phyloP scores from a whole-genome alignment of 495 filamentous ascomycete genomes.

The Neurospora hispaniola region DNA sequence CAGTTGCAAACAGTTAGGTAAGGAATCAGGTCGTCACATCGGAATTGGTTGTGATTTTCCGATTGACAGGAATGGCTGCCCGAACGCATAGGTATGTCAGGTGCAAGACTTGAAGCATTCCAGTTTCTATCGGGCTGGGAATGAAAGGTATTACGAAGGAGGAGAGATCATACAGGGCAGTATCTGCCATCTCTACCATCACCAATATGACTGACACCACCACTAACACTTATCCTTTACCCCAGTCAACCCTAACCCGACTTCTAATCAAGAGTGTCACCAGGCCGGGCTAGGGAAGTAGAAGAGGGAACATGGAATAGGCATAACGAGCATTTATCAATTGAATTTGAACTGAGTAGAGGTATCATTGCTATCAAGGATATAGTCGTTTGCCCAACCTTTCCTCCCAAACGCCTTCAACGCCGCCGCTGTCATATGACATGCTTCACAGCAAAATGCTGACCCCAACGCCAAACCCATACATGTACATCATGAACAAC shows the following conservation, averaged over 20 bases:
- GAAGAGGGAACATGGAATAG: background rate
- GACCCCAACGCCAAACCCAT: background rate
- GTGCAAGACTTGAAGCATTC: too few species aligned
- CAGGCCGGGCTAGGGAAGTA: background rate
- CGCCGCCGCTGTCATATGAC: background rate
- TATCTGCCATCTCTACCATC: background rate
- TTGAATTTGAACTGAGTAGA: background rate
- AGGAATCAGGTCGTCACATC: too few species aligned
- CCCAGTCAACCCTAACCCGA: background rate
- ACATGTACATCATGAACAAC: background rate
- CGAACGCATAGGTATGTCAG: background rate
- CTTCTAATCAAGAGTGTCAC: background rate
- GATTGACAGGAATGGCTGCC: too few species aligned
- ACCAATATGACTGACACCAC: background rate
- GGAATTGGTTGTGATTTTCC: background rate
- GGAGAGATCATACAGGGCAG: too few species aligned
- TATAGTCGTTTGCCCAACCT: background rate
- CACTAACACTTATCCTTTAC: background rate
- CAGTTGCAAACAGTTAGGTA: too few species aligned
- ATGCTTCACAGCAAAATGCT: background rate
- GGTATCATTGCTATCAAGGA: background rate
- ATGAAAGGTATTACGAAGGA: too few species aligned
- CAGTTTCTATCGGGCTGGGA: too few species aligned
- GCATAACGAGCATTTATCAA: background rate
- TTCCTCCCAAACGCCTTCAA: background rate